Percentiles rank a stretch among this genome's conserved stretches.
Evolutionary conservation across 2,329 filamentous ascomycete genomes (phyloP).

Genomic region (Fusarium compactum): DNA sequence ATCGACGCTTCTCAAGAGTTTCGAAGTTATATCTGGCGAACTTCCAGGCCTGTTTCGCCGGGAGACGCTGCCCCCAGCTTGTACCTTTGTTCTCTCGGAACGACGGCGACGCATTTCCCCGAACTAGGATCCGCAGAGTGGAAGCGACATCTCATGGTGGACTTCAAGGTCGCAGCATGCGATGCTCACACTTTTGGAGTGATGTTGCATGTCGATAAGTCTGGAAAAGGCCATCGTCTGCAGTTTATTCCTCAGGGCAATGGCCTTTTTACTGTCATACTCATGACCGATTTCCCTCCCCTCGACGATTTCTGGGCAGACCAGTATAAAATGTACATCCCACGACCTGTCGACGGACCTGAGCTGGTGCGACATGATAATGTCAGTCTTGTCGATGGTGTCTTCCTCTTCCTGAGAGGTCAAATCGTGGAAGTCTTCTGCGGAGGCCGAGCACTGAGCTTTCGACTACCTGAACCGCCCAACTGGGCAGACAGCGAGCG

Average conservation of each 20-base stretch:
- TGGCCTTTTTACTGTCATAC: conserved; percentile 46
- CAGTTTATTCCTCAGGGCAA: conserved; percentile 40
- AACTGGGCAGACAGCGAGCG: conserved; percentile 15
- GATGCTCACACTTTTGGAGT: conserved; percentile 49
- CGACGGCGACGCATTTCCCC: conserved; percentile 45
- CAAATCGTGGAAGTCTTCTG: conserved; percentile 49
- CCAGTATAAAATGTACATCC: conserved; percentile 50
- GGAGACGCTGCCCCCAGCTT: conserved; percentile 43
- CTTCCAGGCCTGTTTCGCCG: conserved; percentile 35
- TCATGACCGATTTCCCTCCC: conserved; percentile 50
- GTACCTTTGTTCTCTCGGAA: conserved; percentile 45
- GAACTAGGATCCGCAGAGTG: conserved; percentile 37
- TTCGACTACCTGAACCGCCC: conserved; percentile 43
- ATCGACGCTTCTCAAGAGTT: conserved; percentile 45
- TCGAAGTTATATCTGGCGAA: conserved; percentile 33
- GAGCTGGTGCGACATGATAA: conserved; percentile 51
- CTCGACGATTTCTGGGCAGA: conserved; percentile 56
- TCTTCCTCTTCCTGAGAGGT: conserved; percentile 45
- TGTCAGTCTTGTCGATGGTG: conserved; percentile 44
- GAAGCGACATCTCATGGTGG: conserved; percentile 39
- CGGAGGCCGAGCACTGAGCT: conserved; percentile 49
- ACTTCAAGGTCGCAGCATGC: conserved; percentile 43
- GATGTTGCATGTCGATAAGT: conserved; percentile 46
- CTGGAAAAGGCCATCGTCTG: conserved; percentile 46
- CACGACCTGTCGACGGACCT: conserved; percentile 51